phyloP scores from a whole-genome alignment of 169 alveolate species.

The Babesia caballi region DNA sequence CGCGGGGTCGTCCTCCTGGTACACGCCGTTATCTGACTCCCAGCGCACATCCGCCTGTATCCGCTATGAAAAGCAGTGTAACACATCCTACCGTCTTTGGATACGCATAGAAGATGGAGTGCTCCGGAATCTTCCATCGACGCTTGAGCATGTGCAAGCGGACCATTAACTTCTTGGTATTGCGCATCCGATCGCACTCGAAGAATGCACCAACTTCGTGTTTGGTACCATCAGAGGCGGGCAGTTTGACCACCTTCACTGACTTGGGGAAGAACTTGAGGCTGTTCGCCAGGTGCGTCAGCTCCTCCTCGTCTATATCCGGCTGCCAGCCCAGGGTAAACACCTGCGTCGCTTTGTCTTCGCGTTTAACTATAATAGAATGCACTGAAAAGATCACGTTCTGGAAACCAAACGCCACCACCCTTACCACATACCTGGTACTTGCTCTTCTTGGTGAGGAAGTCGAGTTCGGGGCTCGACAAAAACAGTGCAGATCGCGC shows the following conservation, averaged over 20 bases:
- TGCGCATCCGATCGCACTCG: conserved; percentile 77
- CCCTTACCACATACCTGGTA: conserved; percentile 41
- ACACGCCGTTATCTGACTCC: conserved; percentile 68
- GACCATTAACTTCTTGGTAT: conserved; percentile 73
- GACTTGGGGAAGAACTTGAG: conserved; percentile 74
- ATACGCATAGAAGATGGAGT: conserved; percentile 71
- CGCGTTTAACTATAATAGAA: not conserved
- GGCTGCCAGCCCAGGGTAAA: conserved; percentile 79
- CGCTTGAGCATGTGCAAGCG: conserved; percentile 72
- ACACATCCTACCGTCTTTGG: conserved; percentile 68
- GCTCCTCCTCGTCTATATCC: conserved; percentile 73
- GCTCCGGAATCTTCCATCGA: conserved; percentile 76
- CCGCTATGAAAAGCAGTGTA: not conserved
- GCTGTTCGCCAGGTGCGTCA: conserved; percentile 66
- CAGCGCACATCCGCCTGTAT: conserved; percentile 77
- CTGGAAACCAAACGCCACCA: no score
- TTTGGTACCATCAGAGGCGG: conserved; percentile 36
- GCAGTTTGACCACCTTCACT: conserved; percentile 56
- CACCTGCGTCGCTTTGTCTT: conserved; percentile 25
- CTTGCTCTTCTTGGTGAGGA: conserved; percentile 45
- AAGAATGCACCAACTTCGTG: conserved; percentile 71
- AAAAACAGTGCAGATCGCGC: conserved; percentile 63
- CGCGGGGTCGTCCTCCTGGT: conserved; percentile 65
- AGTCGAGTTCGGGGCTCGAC: conserved; percentile 55
- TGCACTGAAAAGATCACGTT: not conserved